Evolutionary conservation across 163 green algal genomes (phyloP), one percentile per base, ranked within the genome.

Genomic region (Prototheca wickerhamii): DNA sequence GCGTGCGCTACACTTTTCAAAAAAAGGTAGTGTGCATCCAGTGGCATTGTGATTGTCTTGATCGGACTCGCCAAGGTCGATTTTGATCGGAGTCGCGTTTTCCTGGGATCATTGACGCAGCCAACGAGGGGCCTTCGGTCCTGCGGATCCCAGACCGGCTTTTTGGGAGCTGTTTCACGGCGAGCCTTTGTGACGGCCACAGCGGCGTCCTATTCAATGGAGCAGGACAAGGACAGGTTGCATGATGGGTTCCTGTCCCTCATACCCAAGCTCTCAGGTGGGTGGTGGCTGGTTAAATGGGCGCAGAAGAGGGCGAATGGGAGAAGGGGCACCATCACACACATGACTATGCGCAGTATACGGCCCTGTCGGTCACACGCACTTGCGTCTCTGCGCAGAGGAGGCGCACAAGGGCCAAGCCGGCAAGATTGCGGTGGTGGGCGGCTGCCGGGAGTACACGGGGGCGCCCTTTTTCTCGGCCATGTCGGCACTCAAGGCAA

Each of bases 391-490:
- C 46, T 54, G 34, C 52, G 15, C 46, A 54, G 46, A 54, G 17
- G 63, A 70, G 26, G 61, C 59, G 44, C 75, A 94, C 77, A 97
- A 97, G 71, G 91, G 91, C 1, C 69, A 88, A 55, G 73, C 85
- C n/a, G 92, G 92, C 53, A 94, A 93, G 55, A 78, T 98, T 15
- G 91, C 70, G 3, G 83, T 96, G 21, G 71, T 98, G 17, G 92
- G 92, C 8, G 92, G 92, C 18, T 96, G 87, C 70, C 46, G 72
- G 23, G 90, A 97, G 71, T 98, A 96, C 80, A 95, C 92, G 0
- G 92, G 92, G 0, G 92, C 92, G 4, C 92, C 92, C 20, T 98
- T 85, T 74, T 98, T 97, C 70, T 86, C 89, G 2, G 81, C 89
- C 6, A 84, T 89, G 28, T 83, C 88, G 3, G 84, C 87, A 0